Evolutionary conservation across 2,329 filamentous ascomycete species (phyloP).

Genomic region (Fusarium haematococcum): DNA sequence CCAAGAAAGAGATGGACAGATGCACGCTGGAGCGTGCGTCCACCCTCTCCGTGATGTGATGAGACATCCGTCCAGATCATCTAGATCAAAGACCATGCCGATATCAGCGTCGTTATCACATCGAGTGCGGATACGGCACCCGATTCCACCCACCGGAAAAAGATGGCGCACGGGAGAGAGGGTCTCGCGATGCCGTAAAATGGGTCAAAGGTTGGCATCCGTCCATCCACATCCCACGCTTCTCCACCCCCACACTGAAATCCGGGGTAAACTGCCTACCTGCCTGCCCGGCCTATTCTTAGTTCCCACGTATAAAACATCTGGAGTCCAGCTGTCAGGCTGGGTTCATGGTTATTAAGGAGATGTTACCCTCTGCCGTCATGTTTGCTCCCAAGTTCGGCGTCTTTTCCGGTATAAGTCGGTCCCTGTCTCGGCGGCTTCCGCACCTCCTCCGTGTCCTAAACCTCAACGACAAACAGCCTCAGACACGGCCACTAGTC

Average conservation of each 20-base stretch:
- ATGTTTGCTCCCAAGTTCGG: constrained; percentile 9
- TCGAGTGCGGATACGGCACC: constrained; percentile 22
- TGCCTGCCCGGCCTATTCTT: constrained; percentile 16
- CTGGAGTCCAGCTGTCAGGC: constrained; percentile 10
- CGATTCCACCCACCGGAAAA: constrained; percentile 25
- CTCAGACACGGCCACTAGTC: constrained; percentile 17
- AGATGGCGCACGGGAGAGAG: constrained; percentile 30
- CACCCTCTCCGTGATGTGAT: constrained; percentile 7
- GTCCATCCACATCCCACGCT: constrained; percentile 26
- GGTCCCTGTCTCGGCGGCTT: constrained; percentile 11
- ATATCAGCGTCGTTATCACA: constrained; percentile 6
- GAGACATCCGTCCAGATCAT: constrained; percentile 21
- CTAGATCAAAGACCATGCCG: constrained; percentile 18
- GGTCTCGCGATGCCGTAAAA: constrained; percentile 28
- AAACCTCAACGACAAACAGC: not conserved
- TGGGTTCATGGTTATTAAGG: constrained; percentile 17
- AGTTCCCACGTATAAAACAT: constrained; percentile 31
- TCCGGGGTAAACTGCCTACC: constrained; percentile 32
- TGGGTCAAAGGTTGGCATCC: constrained; percentile 27
- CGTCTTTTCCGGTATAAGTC: constrained; percentile 8
- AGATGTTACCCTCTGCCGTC: constrained; percentile 14
- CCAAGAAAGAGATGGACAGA: not conserved
- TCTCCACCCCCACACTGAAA: constrained; percentile 43
- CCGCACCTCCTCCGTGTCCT: not conserved
- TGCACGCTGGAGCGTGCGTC: constrained; percentile 11